A percentile compares a stretch with the other conserved stretches of the same genome.
Evolutionary conservation across 805 yeast genomes (phyloP).

Genomic region (Saturnispora diversa): DNA sequence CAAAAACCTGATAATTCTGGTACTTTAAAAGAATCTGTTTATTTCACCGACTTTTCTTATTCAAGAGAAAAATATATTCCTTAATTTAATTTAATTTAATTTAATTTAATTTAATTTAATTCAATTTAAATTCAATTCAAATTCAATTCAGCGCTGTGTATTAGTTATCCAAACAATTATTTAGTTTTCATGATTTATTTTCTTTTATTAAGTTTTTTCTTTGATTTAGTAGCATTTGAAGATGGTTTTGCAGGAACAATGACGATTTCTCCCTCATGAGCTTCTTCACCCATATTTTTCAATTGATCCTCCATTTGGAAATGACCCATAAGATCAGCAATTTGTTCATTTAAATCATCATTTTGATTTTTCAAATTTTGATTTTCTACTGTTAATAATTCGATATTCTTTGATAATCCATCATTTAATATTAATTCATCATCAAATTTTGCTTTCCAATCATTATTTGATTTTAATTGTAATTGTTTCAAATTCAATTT

Average conservation of each 20-base stretch:
- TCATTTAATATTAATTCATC: conserved; percentile 43
- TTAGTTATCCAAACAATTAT: too few species aligned
- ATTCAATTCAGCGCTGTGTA: too few species aligned
- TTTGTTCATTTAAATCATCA: conserved; percentile 51
- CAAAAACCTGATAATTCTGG: conserved; percentile 24
- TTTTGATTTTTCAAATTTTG: conserved; percentile 33
- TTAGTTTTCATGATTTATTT: not conserved
- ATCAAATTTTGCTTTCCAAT: conserved; percentile 24
- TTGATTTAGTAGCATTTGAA: conserved; percentile 3
- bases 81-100: too few species aligned
- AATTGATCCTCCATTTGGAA: conserved; percentile 67
- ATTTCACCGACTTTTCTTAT: conserved; percentile 29
- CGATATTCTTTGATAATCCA: conserved; percentile 35
- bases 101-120: too few species aligned
- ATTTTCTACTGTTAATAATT: conserved; percentile 28
- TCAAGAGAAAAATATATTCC: conserved; percentile 19
- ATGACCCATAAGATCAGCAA: conserved; percentile 72
- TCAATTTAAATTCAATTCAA: too few species aligned
- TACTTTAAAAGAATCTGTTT: conserved; percentile 26
- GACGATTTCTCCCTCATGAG: conserved; percentile 60
- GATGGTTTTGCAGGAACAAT: conserved; percentile 27
- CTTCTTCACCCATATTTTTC: conserved; percentile 62
- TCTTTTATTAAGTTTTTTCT: conserved; percentile 6
- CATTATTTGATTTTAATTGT: conserved; percentile 19
- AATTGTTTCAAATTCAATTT: conserved; percentile 14